These are phyloP conservation scores for Candida sithepensis DNA, from an alignment of 805 yeast genomes.

Conservation along the genomic window DNA sequence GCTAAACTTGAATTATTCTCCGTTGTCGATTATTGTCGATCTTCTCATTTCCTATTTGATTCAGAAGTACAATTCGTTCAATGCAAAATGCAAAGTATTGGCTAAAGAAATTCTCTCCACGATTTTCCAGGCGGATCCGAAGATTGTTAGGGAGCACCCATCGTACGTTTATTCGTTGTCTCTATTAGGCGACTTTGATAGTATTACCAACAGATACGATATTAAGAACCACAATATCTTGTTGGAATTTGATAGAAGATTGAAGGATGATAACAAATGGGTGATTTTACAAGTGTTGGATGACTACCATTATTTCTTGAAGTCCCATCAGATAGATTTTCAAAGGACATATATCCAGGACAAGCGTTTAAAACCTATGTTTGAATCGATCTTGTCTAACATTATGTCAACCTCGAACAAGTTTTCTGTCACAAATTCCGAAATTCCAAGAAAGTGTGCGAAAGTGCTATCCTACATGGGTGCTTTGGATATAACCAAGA, in stretches of 20 bases:
- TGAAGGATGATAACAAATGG: slow-evolving; percentile 60
- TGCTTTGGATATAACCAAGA: slow-evolving; percentile 61
- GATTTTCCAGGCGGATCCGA: slow-evolving; percentile 32
- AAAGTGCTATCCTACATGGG: slow-evolving; percentile 75
- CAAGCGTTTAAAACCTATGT: slow-evolving; percentile 29
- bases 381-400: slow-evolving; percentile 46
- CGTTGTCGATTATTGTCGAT: slow-evolving; percentile 66
- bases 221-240: slow-evolving; percentile 32
- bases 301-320: slow-evolving; percentile 55
- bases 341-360: slow-evolving; percentile 42
- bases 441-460: slow-evolving; percentile 59
- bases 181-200: slow-evolving; percentile 35
- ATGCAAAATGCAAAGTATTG: slow-evolving; percentile 42
- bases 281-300: slow-evolving; percentile 69
- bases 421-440: slow-evolving; percentile 44
- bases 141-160: slow-evolving; percentile 38
- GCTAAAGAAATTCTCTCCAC: slow-evolving; percentile 48
- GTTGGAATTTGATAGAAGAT: slow-evolving; percentile 51
- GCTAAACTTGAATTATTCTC: slow-evolving; percentile 48
- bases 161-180: slow-evolving; percentile 54
- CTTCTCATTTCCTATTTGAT: slow-evolving; percentile 68
- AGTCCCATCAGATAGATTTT: slow-evolving; percentile 46
- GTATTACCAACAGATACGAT: slow-evolving; percentile 18
- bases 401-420: slow-evolving; percentile 54
- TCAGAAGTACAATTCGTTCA: slow-evolving; percentile 60